Percentiles rank a stretch among this genome's conserved stretches.
Conservation (phyloP, 257 asterid species). For the Solanum pennellii region DNA sequence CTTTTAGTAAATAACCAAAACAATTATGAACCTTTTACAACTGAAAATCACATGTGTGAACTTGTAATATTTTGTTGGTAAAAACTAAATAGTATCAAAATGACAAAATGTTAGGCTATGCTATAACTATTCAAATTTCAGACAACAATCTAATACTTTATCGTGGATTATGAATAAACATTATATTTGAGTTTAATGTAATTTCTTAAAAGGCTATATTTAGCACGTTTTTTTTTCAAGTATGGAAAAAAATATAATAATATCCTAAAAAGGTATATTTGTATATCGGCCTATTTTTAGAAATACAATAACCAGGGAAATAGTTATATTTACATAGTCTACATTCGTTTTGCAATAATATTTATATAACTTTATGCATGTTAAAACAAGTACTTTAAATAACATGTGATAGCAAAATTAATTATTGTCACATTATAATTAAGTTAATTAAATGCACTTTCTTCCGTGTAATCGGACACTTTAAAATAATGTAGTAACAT, state of each 20-base stretch:
- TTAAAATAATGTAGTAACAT: not conserved
- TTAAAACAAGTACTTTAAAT: not conserved
- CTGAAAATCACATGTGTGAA: not conserved
- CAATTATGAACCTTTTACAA: not conserved
- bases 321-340: not conserved
- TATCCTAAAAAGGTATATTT: not conserved
- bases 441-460: not conserved
- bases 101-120: not conserved
- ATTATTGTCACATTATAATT: not conserved
- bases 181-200: not conserved
- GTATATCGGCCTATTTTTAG: not conserved
- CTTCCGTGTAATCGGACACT: not conserved
- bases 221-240: not conserved
- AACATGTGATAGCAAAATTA: not conserved
- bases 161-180: not conserved
- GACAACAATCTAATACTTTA: not conserved
- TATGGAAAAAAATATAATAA: not conserved
- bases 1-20: not conserved
- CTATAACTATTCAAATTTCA: not conserved
- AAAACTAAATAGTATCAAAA: not conserved
- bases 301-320: not conserved
- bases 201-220: not conserved
- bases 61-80: not conserved
- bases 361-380: not conserved
- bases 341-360: not conserved